Percentiles rank a stretch among this genome's conserved stretches.
Evolutionary conservation across 345 rosid species (phyloP).

Genomic region (Pugionium dolabratum): DNA sequence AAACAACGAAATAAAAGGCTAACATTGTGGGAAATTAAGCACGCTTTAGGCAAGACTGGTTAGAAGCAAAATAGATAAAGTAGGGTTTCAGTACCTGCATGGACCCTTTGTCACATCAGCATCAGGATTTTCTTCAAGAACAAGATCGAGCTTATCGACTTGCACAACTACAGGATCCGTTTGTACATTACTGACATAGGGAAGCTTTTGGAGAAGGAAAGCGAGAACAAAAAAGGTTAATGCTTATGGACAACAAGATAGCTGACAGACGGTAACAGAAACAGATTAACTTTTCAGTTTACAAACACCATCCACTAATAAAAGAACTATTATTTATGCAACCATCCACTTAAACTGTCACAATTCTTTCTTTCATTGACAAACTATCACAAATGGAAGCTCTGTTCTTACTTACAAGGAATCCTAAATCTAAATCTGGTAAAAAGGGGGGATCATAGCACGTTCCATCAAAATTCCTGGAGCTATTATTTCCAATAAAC

Average conservation of each 20-base stretch:
- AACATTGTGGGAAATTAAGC: neutral
- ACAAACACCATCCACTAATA: neutral
- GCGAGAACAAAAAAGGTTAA: neutral
- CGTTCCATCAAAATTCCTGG: neutral
- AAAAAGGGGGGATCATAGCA: neutral
- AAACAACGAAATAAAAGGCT: neutral
- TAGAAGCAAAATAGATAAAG: constrained; percentile 11
- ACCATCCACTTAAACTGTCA: too few species aligned
- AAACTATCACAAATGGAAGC: constrained; percentile 7
- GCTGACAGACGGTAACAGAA: neutral
- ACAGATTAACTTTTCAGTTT: neutral
- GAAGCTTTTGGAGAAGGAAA: constrained; percentile 51
- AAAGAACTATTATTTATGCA: too few species aligned
- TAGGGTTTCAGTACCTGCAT: constrained; percentile 53
- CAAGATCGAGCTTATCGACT: constrained; percentile 90
- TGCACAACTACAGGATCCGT: constrained; percentile 87
- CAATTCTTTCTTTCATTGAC: neutral
- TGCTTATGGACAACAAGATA: constrained; percentile 2
- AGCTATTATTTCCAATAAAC: too few species aligned
- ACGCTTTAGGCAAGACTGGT: constrained; percentile 6
- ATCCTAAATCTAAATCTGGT: neutral
- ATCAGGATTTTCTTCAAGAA: constrained; percentile 89
- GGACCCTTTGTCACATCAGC: constrained; percentile 54
- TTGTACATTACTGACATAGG: constrained; percentile 88
- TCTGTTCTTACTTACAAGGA: neutral